phyloP scores from a whole-genome alignment of 768 basidiomycete genomes.

The Arthromyces matolae region DNA sequence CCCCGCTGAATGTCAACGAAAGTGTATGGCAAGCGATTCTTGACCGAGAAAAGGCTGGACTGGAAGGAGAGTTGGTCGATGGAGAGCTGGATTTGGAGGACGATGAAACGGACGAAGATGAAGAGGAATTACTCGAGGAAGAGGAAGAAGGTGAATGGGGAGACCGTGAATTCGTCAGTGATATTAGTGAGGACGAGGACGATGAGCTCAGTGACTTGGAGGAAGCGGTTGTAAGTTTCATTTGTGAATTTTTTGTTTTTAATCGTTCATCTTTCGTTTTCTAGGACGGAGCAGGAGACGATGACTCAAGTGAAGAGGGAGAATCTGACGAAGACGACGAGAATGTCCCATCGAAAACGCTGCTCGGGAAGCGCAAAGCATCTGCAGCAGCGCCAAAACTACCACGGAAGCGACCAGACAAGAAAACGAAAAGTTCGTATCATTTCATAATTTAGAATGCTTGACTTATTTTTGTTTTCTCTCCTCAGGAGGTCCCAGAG shows the following conservation, averaged over 20 bases:
- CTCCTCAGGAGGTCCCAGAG: constrained; percentile 74
- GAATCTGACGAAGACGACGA: constrained; percentile 39
- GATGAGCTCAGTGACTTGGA: constrained; percentile 66
- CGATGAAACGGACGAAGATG: constrained; percentile 58
- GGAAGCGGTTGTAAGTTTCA: constrained; percentile 53
- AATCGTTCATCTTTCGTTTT: not conserved
- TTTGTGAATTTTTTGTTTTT: constrained; percentile 1
- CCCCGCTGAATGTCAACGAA: constrained; percentile 97
- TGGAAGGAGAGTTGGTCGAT: constrained; percentile 47
- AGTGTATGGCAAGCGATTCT: constrained; percentile 91
- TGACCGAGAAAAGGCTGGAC: constrained; percentile 65
- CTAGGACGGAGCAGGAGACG: constrained; percentile 31
- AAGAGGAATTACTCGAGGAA: constrained; percentile 52
- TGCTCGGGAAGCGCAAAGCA: constrained; percentile 70
- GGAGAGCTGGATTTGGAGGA: constrained; percentile 53
- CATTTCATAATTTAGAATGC: not conserved
- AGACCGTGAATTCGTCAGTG: constrained; percentile 72
- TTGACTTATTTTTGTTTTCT: constrained; percentile 2
- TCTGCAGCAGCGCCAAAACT: constrained; percentile 37
- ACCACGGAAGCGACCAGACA: constrained; percentile 52
- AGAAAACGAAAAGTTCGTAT: constrained; percentile 56
- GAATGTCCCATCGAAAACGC: constrained; percentile 33
- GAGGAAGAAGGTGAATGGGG: constrained; percentile 52
- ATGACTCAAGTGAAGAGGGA: constrained; percentile 33
- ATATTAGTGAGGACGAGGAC: constrained; percentile 66